Evolutionary conservation across 441 rosid genomes (phyloP).

Genomic region (Manihot esculenta): DNA sequence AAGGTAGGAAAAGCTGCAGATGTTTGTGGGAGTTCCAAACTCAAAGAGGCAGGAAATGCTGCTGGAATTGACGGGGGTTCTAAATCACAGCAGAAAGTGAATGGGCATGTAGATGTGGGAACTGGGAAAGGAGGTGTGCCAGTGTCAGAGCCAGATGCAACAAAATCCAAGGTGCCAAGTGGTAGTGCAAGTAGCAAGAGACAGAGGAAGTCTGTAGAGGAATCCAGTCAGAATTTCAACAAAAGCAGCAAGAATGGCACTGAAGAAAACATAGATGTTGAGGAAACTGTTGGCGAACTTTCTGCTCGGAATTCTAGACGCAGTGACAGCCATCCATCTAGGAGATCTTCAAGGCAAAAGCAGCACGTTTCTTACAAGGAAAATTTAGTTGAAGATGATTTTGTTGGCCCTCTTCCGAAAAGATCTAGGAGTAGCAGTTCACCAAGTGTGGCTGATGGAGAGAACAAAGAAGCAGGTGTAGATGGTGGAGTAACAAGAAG

Average conservation of each 20-base stretch:
- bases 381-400: slow-evolving; percentile 53
- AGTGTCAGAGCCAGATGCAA: slow-evolving; percentile 29
- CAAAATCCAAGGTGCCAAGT: slow-evolving; percentile 30
- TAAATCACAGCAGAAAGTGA: slow-evolving; percentile 11
- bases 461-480: slow-evolving; percentile 25
- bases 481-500: slow-evolving; percentile 19
- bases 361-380: slow-evolving; percentile 60
- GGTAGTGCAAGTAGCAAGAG: slow-evolving; percentile 42
- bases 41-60: slow-evolving; percentile 35
- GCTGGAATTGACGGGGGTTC: slow-evolving; percentile 25
- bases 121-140: slow-evolving; percentile 31
- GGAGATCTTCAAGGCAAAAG: slow-evolving; percentile 74
- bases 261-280: slow-evolving; percentile 34
- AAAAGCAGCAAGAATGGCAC: slow-evolving; percentile 41
- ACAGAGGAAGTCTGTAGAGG: slow-evolving; percentile 42
- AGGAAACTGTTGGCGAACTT: slow-evolving; percentile 31
- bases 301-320: slow-evolving; percentile 31
- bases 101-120: slow-evolving; percentile 15
- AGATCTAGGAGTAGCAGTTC: slow-evolving; percentile 27
- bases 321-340: slow-evolving; percentile 35
- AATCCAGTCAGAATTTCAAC: slow-evolving; percentile 54
- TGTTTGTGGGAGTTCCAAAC: slow-evolving; percentile 34
- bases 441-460: slow-evolving; percentile 25
- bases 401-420: slow-evolving; percentile 30
- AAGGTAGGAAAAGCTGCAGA: slow-evolving; percentile 36